Evolutionary conservation across 345 rosid species (phyloP).

Genomic region (Alliaria petiolata): DNA sequence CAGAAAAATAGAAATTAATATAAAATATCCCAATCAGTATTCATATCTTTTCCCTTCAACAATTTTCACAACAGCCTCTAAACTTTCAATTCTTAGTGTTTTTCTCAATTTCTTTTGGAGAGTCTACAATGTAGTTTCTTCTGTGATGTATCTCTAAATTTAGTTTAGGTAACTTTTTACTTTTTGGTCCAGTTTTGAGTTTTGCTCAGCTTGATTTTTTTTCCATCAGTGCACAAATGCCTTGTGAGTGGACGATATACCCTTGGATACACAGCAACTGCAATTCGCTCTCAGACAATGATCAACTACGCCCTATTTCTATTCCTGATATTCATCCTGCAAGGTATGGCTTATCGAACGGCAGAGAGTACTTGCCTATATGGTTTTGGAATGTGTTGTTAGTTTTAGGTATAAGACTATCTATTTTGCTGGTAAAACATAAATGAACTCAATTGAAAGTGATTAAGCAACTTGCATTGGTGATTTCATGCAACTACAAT

Average conservation of each 20-base stretch:
- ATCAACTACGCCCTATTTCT: slow-evolving; percentile 77
- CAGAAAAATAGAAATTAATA: not conserved
- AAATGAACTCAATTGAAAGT: not conserved
- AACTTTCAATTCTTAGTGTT: not conserved
- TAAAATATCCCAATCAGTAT: not conserved
- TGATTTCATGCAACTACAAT: slow-evolving; percentile 1
- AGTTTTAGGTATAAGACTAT: not conserved
- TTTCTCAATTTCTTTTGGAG: not conserved
- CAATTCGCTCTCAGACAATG: slow-evolving; percentile 84
- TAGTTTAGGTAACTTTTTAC: not conserved
- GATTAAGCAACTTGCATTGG: not conserved
- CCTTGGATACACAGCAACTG: slow-evolving; percentile 99
- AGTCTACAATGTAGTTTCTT: not conserved
- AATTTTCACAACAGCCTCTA: not conserved
- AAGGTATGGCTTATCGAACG: slow-evolving; percentile 41
- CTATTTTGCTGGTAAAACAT: not conserved
- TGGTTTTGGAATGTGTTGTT: slow-evolving; percentile 1
- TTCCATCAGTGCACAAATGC: slow-evolving; percentile 47
- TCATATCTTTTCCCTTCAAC: not conserved
- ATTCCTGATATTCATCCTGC: slow-evolving; percentile 97
- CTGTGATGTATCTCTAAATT: not conserved
- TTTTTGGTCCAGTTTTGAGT: slow-evolving; percentile 4
- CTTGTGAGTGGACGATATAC: slow-evolving; percentile 83
- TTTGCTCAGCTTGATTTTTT: slow-evolving; percentile 13
- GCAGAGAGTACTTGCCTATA: not conserved